These are phyloP conservation scores for Tranzscheliella williamsii DNA, from an alignment of 1,284 basidiomycete genomes.

Conservation along the genomic window DNA sequence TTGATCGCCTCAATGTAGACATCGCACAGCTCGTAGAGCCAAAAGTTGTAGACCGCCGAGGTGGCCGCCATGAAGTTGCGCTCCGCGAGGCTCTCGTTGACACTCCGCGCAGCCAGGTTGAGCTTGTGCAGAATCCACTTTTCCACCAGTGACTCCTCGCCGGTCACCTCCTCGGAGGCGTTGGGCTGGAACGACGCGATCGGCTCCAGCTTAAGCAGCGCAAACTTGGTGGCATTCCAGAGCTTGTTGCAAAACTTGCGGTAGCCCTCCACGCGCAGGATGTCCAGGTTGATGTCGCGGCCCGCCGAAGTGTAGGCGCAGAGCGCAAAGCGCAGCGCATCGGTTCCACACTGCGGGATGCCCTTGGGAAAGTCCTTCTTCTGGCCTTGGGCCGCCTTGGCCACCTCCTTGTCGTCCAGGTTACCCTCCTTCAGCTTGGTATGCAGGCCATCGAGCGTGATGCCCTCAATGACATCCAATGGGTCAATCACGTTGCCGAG, in stretches of 20 bases:
- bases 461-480: slow-evolving; percentile 89
- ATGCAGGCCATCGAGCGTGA: slow-evolving; percentile 81
- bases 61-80: slow-evolving; percentile 94
- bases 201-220: slow-evolving; percentile 63
- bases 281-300: slow-evolving; percentile 70
- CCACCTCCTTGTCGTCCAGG: slow-evolving; percentile 89
- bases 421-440: slow-evolving; percentile 87
- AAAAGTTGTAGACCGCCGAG: slow-evolving; percentile 84
- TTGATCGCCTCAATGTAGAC: slow-evolving; percentile 96
- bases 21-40: slow-evolving; percentile 97
- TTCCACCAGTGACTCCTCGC: slow-evolving; percentile 88
- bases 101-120: slow-evolving; percentile 75
- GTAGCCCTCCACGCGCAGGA: slow-evolving; percentile 96
- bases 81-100: slow-evolving; percentile 76
- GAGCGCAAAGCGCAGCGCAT: slow-evolving; percentile 90
- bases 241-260: slow-evolving; percentile 99
- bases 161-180: slow-evolving; percentile 70
- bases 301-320: slow-evolving; percentile 85
- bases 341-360: slow-evolving; percentile 97
- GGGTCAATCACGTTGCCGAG: slow-evolving; percentile 98
- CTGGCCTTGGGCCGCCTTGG: slow-evolving; percentile 88
- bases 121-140: slow-evolving; percentile 95
- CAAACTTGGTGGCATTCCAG: slow-evolving; percentile 98
- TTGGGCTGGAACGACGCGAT: slow-evolving; percentile 51
- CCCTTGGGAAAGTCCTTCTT: slow-evolving; percentile 99